Conservation (phyloP, 176 grass and related monocot species). For the Poa pratensis region DNA sequence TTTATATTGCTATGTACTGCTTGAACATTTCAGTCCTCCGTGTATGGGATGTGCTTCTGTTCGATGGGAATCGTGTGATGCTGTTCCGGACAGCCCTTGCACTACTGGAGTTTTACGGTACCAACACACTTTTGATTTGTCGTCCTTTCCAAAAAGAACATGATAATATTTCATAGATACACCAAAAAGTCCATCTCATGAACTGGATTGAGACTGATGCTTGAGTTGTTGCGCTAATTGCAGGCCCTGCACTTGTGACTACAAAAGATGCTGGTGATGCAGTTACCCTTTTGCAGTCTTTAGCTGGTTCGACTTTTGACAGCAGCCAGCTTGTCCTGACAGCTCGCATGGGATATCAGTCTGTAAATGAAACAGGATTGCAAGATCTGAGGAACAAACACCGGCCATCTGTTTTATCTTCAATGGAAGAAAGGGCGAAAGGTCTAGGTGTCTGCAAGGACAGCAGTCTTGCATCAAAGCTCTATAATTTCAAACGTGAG, state of each 20-base stretch:
- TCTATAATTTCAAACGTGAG: constrained; percentile 83
- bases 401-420: constrained; percentile 75
- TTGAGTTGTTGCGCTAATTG: constrained; percentile 37
- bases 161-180: constrained; percentile 16
- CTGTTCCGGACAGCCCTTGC: constrained; percentile 91
- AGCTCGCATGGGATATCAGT: constrained; percentile 93
- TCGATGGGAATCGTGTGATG: constrained; percentile 89
- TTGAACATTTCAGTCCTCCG: constrained; percentile 86
- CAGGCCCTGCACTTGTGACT: constrained; percentile 93
- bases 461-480: constrained; percentile 75
- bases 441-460: constrained; percentile 67
- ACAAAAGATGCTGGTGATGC: constrained; percentile 98
- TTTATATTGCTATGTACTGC: constrained; percentile 32
- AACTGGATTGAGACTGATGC: constrained; percentile 16
- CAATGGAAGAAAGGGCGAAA: constrained; percentile 88
- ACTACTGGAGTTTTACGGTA: constrained; percentile 96
- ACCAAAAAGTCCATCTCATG: background rate
- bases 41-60: constrained; percentile 95
- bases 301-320: constrained; percentile 97
- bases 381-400: constrained; percentile 89
- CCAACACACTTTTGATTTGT: constrained; percentile 23
- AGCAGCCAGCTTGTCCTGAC: constrained; percentile 98
- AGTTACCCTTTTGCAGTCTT: constrained; percentile 90
- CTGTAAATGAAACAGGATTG: constrained; percentile 71
- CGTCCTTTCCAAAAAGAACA: constrained; percentile 32